Base-by-base conservation (phyloP, 768 basidiomycete genomes). In the Kwoniella bestiolae region DNA sequence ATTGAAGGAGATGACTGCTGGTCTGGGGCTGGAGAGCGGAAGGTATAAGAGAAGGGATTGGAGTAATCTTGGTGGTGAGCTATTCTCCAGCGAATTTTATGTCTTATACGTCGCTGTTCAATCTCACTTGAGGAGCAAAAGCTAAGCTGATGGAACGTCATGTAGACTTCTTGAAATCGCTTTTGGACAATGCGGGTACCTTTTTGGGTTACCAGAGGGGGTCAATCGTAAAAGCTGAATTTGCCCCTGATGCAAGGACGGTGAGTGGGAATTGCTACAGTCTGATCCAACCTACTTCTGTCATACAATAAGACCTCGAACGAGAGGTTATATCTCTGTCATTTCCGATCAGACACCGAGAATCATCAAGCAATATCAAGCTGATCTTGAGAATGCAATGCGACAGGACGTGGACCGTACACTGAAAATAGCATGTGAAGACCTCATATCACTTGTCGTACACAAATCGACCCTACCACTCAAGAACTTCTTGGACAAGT, bases 1-100 rank as follows among this genome's bases (percentile, higher is more conserved):
- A 32, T 79, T 98, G 65, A 98, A 96, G 79, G 96, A 99, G 82
- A 87, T 96, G 69, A 85, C 90, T 7, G 85, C 88, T 45, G 90
- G 88, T 70, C 82, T 92, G 35, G 91, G 91, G 23, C 21, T 65
- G 41, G 70, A 76, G 41, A 59, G 79, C 41, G 74, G 77, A 2
- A 47, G 68, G 25, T 58, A 70, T 29, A 56, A 74, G 25, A 56
- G 71, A 23, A 70, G 66, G 38, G 84, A 85, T 32, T 82, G 71
- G 68, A 63, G 65, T n/a, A 75, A 76, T 11, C 71, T 80, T 34
- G 75, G 69, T 2, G 70, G 77, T 78, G 26, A 62, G 72, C 66
- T 2, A 2, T 8, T 16, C 3, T 16, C 44, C 32, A 2, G n/a
- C n/a, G n/a, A n/a, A n/a, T n/a, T n/a, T n/a, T n/a, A n/a, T n/a